These are phyloP conservation scores for Microstroma glucosiphilum DNA, from an alignment of 1,284 basidiomycete genomes.

Conservation along the genomic window DNA sequence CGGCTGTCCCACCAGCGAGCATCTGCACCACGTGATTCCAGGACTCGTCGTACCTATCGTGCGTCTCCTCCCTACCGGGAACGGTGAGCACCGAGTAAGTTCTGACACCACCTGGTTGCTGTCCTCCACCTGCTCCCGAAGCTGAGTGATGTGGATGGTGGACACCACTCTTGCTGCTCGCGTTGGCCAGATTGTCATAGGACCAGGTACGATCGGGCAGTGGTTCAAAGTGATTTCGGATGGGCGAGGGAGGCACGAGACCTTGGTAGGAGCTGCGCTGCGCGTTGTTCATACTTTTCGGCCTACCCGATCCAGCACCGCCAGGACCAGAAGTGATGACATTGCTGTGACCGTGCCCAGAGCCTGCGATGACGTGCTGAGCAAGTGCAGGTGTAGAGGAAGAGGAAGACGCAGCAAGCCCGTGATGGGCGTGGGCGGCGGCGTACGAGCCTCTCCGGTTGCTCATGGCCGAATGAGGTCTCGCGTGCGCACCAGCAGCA, in stretches of 20 bases:
- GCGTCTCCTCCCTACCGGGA: conserved; percentile 31
- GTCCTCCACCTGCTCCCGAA: no score
- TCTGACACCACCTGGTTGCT: conserved; percentile 15
- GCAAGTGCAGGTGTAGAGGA: no score
- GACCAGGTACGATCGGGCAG: conserved; percentile 21
- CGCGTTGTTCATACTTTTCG: no score
- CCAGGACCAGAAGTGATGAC: no score
- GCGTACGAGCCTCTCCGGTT: conserved; percentile 7
- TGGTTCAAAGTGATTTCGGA: no score
- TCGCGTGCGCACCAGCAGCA: conserved; percentile 18
- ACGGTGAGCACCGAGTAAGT: conserved; percentile 34
- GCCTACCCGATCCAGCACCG: no score
- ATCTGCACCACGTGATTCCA: conserved; percentile 25
- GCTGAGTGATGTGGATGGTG: no score
- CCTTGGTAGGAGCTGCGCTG: no score
- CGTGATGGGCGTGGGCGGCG: conserved; percentile 10
- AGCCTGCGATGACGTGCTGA: no score
- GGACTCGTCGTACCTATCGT: conserved; percentile 36
- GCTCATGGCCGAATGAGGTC: conserved; percentile 13
- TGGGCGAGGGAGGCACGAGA: no score
- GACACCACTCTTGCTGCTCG: conserved; percentile 2
- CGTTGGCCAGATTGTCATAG: conserved; percentile 28
- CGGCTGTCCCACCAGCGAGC: conserved; percentile 9
- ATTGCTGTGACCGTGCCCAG: no score
- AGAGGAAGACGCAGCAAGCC: conserved; percentile 3